These are phyloP conservation scores for Biscogniauxia marginata DNA, from an alignment of 2,329 filamentous ascomycete species.

Conservation along the genomic window DNA sequence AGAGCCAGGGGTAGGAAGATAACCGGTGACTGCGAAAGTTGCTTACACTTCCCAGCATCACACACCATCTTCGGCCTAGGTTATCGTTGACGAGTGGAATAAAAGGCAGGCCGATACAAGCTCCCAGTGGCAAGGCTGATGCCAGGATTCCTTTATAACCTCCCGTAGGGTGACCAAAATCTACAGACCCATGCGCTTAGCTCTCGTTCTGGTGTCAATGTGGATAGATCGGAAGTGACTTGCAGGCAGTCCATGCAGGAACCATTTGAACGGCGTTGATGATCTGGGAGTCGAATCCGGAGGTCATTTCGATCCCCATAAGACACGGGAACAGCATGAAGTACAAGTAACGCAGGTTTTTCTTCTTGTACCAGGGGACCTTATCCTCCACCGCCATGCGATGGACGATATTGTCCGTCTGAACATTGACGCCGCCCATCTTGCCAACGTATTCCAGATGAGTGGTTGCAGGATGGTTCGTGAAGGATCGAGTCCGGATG, in stretches of 20 bases:
- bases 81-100: conserved; percentile 51
- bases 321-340: conserved; percentile 55
- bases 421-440: conserved; percentile 26
- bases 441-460: conserved; percentile 12
- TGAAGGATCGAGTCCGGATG: conserved; percentile 7
- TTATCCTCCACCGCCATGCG: conserved; percentile 41
- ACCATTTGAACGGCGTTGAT: conserved; percentile 40
- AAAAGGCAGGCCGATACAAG: conserved; percentile 49
- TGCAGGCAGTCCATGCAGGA: conserved; percentile 36
- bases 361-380: conserved; percentile 54
- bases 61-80: conserved; percentile 49
- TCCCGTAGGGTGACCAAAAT: conserved; percentile 31
- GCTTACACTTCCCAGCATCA: conserved; percentile 47
- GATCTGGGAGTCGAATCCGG: conserved; percentile 51
- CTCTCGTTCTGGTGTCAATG: background rate
- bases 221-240: conserved; percentile 20
- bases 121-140: conserved; percentile 52
- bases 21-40: too few relatives aligned
- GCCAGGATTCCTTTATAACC: conserved; percentile 46
- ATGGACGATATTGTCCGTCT: conserved; percentile 35
- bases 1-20: too few relatives aligned
- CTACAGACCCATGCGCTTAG: conserved; percentile 14
- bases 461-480: background rate
- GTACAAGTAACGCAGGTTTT: conserved; percentile 53
- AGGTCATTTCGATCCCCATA: conserved; percentile 61